Evolutionary conservation across 768 basidiomycete species (phyloP).

Genomic region (Gloeostereum incarnatum): DNA sequence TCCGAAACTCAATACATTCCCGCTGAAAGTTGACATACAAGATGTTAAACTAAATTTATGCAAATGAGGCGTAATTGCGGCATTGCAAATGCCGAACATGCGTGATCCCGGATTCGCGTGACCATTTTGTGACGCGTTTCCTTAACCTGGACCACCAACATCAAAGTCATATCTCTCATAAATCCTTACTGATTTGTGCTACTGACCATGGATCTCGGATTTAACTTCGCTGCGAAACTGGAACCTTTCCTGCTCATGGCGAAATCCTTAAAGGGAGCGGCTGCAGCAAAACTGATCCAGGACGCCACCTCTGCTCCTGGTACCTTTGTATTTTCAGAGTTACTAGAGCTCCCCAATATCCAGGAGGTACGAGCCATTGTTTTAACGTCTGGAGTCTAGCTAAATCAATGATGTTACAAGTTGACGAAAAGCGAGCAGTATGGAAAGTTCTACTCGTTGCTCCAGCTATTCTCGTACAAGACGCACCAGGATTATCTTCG

Average conservation of each 20-base stretch:
- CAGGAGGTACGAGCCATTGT: constrained; percentile 52
- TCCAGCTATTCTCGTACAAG: constrained; percentile 87
- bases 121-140: no score
- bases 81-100: no score
- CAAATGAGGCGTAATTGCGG: no score
- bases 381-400: background rate
- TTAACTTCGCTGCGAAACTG: constrained; percentile 57
- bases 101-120: no score
- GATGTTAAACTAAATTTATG: no score
- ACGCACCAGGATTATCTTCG: constrained; percentile 80
- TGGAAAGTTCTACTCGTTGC: constrained; percentile 46
- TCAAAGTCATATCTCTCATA: no score
- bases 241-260: constrained; percentile 91
- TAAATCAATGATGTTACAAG: constrained; percentile 27
- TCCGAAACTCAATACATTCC: no score
- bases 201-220: constrained; percentile 59
- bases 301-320: constrained; percentile 86
- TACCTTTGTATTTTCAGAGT: constrained; percentile 86
- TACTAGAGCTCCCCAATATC: constrained; percentile 76
- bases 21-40: no score
- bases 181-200: no score
- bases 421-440: constrained; percentile 59
- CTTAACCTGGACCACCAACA: no score
- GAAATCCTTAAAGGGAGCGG: constrained; percentile 86
- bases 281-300: constrained; percentile 80